Percentiles rank a stretch among this genome's conserved stretches.
Conservation (phyloP, 371 early-diverging fungal species). For the Mortierella polycephala region DNA sequence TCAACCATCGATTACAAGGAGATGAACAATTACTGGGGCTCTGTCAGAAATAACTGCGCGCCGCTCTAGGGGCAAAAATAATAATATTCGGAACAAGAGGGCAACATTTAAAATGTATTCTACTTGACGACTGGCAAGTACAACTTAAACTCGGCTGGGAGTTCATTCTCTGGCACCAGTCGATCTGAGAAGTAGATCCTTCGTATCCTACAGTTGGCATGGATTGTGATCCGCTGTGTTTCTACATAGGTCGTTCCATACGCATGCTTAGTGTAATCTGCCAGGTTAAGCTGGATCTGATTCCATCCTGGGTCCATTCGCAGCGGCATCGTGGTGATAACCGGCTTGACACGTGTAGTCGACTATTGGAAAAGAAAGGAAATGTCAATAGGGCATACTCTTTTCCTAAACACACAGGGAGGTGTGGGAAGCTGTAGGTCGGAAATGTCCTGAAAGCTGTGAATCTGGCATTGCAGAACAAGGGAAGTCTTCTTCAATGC, state of each 20-base stretch:
- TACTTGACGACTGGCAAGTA: constrained; percentile 75
- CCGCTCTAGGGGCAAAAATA: too few relatives aligned
- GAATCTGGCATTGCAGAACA: too few relatives aligned
- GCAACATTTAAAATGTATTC: too few relatives aligned
- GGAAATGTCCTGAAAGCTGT: not conserved
- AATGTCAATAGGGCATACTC: not conserved
- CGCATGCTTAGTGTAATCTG: constrained; percentile 85
- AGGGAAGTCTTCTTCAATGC: too few relatives aligned
- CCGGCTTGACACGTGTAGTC: constrained; percentile 84
- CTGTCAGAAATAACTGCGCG: too few relatives aligned
- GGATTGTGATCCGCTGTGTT: constrained; percentile 87
- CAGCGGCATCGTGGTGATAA: constrained; percentile 94
- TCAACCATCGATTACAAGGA: too few relatives aligned
- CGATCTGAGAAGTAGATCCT: constrained; percentile 93
- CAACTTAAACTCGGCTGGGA: constrained; percentile 93
- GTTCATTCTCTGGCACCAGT: constrained; percentile 89
- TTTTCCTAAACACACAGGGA: not conserved
- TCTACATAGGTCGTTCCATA: constrained; percentile 93
- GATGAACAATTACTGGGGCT: too few relatives aligned
- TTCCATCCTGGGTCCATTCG: constrained; percentile 97
- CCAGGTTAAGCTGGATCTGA: constrained; percentile 89
- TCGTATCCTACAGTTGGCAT: constrained; percentile 92
- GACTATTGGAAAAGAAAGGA: constrained; percentile 56
- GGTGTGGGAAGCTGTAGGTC: too few relatives aligned
- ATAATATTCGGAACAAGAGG: too few relatives aligned